Conservation (phyloP, 768 basidiomycete species). For the Suillus brevipes region DNA sequence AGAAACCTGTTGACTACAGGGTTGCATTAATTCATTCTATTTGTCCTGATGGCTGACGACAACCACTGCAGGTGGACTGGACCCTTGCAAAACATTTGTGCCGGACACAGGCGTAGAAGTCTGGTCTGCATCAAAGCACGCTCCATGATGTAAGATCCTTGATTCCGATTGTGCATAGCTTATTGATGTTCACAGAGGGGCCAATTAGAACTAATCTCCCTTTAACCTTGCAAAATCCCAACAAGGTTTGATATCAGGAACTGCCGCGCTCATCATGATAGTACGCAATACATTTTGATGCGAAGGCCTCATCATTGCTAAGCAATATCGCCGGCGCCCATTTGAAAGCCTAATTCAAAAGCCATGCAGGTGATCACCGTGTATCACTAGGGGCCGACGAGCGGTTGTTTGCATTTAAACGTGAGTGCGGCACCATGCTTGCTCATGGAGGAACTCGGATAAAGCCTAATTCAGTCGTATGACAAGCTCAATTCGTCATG, state of each 20-base stretch:
- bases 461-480: conserved; percentile 1
- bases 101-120: neutral
- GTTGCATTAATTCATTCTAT: neutral
- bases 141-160: neutral
- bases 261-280: neutral
- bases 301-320: neutral
- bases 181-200: neutral
- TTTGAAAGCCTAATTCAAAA: conserved; percentile 2
- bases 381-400: neutral
- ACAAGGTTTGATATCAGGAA: conserved; percentile 2
- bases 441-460: neutral
- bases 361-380: neutral
- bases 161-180: neutral
- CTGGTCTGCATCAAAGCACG: neutral
- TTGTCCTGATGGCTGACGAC: neutral
- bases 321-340: neutral
- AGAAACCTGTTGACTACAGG: conserved; percentile 1
- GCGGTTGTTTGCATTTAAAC: neutral
- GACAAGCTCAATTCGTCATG: neutral
- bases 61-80: neutral
- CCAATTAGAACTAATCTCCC: neutral
- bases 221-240: neutral
- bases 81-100: neutral
- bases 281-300: neutral
- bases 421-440: neutral